These are phyloP conservation scores for Plantago lanceolata DNA, from an alignment of 305 asterid species.

Conservation along the genomic window DNA sequence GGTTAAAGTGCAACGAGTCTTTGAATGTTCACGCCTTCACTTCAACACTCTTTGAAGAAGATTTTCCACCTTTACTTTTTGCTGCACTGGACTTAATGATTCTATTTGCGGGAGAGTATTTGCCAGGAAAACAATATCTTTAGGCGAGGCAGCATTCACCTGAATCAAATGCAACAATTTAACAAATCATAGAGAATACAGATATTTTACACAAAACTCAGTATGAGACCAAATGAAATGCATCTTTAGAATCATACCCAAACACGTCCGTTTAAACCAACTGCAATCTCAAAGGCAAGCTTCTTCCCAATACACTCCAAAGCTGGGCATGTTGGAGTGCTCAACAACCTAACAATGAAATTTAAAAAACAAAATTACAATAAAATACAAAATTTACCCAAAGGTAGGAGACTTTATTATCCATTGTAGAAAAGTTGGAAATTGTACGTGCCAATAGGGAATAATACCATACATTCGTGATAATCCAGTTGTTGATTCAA, in stretches of 20 bases:
- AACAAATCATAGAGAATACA: not conserved
- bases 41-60: constrained; percentile 57
- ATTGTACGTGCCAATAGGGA: constrained; percentile 7
- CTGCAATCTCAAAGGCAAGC: constrained; percentile 89
- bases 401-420: constrained; percentile 15
- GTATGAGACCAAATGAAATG: constrained; percentile 8
- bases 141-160: constrained; percentile 77
- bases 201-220: constrained; percentile 12
- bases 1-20: constrained; percentile 1
- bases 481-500: constrained; percentile 87
- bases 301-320: constrained; percentile 90
- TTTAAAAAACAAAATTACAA: too few species aligned
- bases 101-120: constrained; percentile 80
- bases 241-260: constrained; percentile 56
- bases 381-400: not conserved
- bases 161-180: constrained; percentile 23
- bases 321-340: constrained; percentile 78
- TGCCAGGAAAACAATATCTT: constrained; percentile 61
- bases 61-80: constrained; percentile 71
- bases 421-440: not conserved
- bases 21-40: constrained; percentile 25
- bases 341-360: constrained; percentile 52
- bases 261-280: constrained; percentile 88
- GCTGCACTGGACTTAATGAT: constrained; percentile 71
- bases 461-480: constrained; percentile 61